Conservation (phyloP, 129 eudicot species). For the Tagetes erecta region DNA sequence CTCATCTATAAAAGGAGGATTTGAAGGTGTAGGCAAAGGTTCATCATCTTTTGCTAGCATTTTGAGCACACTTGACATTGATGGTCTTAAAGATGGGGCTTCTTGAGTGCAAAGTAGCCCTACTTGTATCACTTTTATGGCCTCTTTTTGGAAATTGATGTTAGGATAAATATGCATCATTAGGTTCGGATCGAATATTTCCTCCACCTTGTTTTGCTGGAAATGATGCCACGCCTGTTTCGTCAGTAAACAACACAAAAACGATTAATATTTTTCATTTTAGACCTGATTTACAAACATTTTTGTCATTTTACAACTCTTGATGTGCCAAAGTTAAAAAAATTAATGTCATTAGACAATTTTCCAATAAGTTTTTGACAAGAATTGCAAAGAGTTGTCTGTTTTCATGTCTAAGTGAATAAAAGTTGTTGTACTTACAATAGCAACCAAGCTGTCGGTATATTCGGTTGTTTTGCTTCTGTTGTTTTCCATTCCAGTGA, state of each 20-base stretch:
- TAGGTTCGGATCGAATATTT: slow-evolving; percentile 73
- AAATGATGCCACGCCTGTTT: slow-evolving; percentile 79
- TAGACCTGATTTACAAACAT: not conserved
- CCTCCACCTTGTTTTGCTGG: slow-evolving; percentile 50
- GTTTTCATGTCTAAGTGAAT: not conserved
- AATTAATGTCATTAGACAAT: not conserved
- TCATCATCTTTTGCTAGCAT: slow-evolving; percentile 64
- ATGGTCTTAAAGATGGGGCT: slow-evolving; percentile 59
- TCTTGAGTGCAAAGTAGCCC: slow-evolving; percentile 85
- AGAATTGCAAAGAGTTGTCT: not conserved
- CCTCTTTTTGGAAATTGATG: slow-evolving; percentile 35
- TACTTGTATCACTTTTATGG: slow-evolving; percentile 58
- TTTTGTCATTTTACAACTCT: not conserved
- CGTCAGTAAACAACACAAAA: not conserved
- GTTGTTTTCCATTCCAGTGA: slow-evolving; percentile 66
- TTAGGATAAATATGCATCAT: slow-evolving; percentile 45
- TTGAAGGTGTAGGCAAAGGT: slow-evolving; percentile 55
- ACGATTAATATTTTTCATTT: not conserved
- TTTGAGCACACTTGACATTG: slow-evolving; percentile 55
- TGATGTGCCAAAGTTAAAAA: not conserved
- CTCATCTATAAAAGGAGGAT: slow-evolving; percentile 75
- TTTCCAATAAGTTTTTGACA: not conserved
- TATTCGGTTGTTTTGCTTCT: slow-evolving; percentile 50
- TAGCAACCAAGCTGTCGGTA: slow-evolving; percentile 58
- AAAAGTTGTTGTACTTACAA: slow-evolving; percentile 37